Evolutionary conservation across 140 eudicot genomes (phyloP), one percentile per base, ranked within the genome.

Genomic region (Cichorium intybus): DNA sequence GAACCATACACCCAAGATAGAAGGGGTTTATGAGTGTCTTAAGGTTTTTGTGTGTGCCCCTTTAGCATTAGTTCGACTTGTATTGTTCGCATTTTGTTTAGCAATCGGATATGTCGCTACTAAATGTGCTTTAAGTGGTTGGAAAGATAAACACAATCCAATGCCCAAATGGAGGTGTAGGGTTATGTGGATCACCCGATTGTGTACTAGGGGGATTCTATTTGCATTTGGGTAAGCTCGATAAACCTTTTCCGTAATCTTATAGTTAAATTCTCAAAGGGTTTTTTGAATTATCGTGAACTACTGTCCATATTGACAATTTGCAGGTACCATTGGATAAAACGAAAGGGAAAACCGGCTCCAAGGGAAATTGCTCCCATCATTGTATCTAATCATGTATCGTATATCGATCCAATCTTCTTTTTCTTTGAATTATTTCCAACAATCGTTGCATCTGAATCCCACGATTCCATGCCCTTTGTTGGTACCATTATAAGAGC

Each of bases 401-500:
- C 99, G 49, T 93, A 85, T 65, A 78, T 93, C 5, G 99, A 93
- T 26, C 99, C 99, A 37, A 93, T 88, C 50, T 93, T 93, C 86
- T 93, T 62, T 66, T 93, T 93, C 79, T 93, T 77, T 54, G 97
- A 93, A 66, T 76, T 93, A 65, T 93, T 58, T 77, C 99, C 99
- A 4, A 88, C 99, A 46, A 93, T 88, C 56, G 99, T 93, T 68
- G 83, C 99, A 41, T 83, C 97, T 10, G 99, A 93, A 61, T 85
- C 99, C 74, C 99, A 93, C 78, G 99, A 88, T 76, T 83, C 99
- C 54, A 80, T 85, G 95, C 99, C 99, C 28, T 80, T 85, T 58
- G 97, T 93, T 77, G 99, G 99, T 53, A 93, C 97, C 81, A 93
- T 93, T 65, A 93, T 93, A 74, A 86, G 97, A 81, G 95, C 97